Evolutionary conservation across 2,329 filamentous ascomycete species (phyloP), one percentile per base, ranked within the genome.

Genomic region (Diplocarpon mali): DNA sequence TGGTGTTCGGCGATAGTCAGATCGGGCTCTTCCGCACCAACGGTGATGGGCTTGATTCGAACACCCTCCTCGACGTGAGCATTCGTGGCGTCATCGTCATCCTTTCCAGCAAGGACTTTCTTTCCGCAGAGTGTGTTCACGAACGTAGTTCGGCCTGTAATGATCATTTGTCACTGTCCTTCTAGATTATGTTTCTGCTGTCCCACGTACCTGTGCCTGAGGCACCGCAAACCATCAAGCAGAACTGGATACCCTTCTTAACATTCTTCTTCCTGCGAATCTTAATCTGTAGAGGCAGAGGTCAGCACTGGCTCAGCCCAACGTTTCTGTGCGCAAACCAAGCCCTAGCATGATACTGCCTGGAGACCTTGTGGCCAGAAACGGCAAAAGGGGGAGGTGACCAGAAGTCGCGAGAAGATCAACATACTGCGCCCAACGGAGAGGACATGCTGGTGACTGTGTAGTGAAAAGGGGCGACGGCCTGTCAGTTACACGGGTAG

Each of bases 211-310:
- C 92, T 69, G 92, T 96, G 69, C 92, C 92, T 60, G 90, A 96
- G 65, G 92, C 92, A 73, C 92, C 92, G 67, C 92, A 96, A 63
- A 98, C 92, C 92, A 98, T 98, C 78, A 98, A 71, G 69, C 89
- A 96, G 75, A 98, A 98, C 76, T 98, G 92, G 65, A 98, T 96
- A 65, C 92, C 92, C 56, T 63, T 63, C 54, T 63, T 63, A 73
- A 98, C 90, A 78, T 98, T 96, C 85, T 98, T 98, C 90, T 98
- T 98, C 71, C 87, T 84, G 72, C 92, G 89, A 67, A 95, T 89
- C 85, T 95, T 92, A 70, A 93, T 86, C 80, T 87, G 67, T 53
- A 57, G 56, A 37, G 46, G 30, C 37, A 47, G 45, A 38, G 38
- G 48, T 60, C 47, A 58, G 59, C 56, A 52, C 50, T 35, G 38